Evolutionary conservation across 1,284 basidiomycete species (phyloP), one percentile per base, ranked within the genome.

Genomic region (Salmacisia buchloeana): DNA sequence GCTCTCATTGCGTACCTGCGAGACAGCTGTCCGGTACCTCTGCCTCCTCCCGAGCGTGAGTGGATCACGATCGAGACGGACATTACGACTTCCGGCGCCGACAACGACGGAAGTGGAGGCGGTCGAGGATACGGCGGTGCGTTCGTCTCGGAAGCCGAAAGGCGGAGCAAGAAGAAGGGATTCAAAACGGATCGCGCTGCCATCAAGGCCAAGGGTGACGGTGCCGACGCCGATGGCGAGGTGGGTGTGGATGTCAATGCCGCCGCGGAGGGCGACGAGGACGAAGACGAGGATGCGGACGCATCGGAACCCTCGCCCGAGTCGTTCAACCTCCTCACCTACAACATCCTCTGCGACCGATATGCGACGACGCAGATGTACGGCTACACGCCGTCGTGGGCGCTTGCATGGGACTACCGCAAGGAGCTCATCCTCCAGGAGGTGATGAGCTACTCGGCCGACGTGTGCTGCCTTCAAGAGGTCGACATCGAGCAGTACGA

Each of bases 321-420:
- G 80, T 86, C 86, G 6, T 89, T 97, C 82, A 89, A 87, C 63
- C 85, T 91, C 31, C 83, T 97, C 43, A 90, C 86, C 76, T 97
- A 94, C 85, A 99, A 99, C 81, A 93, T 97, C 68, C 86, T 99
- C 13, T 96, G 92, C 81, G 91, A 94, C 76, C 87, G 87, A 77
- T 90, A 87, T 76, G 96, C 96, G 18, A 94, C 94, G 27, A 86
- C 89, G 73, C 85, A 87, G 68, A 83, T 97, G 81, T 98, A 98
- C 81, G 93, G 92, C 10, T 99, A 99, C 82, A 97, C 94, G 0
- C 94, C 96, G 1, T 85, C 88, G 4, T 97, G 94, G 94, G 96
- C 96, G 0, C 83, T 99, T 38, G 85, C 87, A 43, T 99, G 96
- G 96, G 87, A 90, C 46, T 97, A 96, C 80, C 87, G 96, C 66